These are phyloP conservation scores for Paracorniculantispora psalliotae DNA, from an alignment of 2,329 filamentous ascomycete genomes.

Conservation along the genomic window DNA sequence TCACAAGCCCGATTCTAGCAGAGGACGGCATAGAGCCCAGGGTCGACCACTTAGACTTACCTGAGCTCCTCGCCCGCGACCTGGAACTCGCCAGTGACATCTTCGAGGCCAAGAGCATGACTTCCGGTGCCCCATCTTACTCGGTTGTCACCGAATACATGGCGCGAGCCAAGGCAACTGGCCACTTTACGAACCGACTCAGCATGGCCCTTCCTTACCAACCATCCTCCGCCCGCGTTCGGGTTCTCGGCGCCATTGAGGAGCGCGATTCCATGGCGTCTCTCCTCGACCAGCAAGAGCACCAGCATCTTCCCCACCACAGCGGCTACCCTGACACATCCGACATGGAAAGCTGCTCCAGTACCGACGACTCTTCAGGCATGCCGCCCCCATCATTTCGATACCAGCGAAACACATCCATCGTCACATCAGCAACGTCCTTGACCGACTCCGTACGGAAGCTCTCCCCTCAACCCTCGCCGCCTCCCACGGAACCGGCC, in stretches of 20 bases:
- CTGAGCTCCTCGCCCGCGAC: conserved; percentile 52
- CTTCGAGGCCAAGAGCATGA: conserved; percentile 48
- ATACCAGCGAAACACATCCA: conserved; percentile 28
- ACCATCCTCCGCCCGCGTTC: conserved; percentile 26
- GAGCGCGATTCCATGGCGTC: conserved; percentile 33
- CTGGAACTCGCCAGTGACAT: conserved; percentile 44
- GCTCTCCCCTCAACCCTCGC: conserved; percentile 22
- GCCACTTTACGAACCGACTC: conserved; percentile 18
- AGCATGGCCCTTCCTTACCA: conserved; percentile 24
- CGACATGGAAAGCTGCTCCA: conserved; percentile 29
- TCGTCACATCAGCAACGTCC: conserved; percentile 33
- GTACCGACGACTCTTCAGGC: conserved; percentile 27
- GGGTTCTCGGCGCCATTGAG: conserved; percentile 31
- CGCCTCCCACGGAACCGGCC: conserved; percentile 17
- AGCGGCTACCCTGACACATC: conserved; percentile 23
- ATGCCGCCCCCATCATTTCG: conserved; percentile 29
- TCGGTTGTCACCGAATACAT: conserved; percentile 29
- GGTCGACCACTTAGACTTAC: conserved; percentile 43
- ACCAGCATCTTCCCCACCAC: background rate
- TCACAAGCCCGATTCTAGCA: conserved; percentile 18
- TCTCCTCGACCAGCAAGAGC: conserved; percentile 25
- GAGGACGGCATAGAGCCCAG: conserved; percentile 26
- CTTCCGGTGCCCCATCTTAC: conserved; percentile 42
- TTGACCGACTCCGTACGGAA: conserved; percentile 27
- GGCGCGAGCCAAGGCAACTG: conserved; percentile 15